Evolutionary conservation across 108 stramenopile genomes (phyloP).

Genomic region (Cyclotella atomus): DNA sequence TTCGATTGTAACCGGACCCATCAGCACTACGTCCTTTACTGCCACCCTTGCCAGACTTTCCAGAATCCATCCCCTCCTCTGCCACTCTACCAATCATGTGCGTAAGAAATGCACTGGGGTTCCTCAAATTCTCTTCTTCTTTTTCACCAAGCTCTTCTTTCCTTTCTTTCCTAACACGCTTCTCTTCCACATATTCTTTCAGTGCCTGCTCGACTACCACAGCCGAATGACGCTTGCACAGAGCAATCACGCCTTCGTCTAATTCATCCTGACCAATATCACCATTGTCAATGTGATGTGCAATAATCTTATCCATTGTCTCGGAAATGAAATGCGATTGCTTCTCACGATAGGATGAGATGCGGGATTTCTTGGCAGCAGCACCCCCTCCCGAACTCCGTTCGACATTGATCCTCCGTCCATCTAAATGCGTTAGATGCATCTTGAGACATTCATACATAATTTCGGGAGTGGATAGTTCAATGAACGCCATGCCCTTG

Average conservation of each 20-base stretch:
- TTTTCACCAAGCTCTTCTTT: conserved; percentile 70
- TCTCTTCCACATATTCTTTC: conserved; percentile 76
- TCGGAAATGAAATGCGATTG: conserved; percentile 82
- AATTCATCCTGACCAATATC: conserved; percentile 83
- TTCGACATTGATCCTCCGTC: conserved; percentile 92
- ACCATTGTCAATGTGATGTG: conserved; percentile 71
- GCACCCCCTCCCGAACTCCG: conserved; percentile 73
- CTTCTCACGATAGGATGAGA: conserved; percentile 67
- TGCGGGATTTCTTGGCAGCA: conserved; percentile 70
- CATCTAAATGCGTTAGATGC: conserved; percentile 91
- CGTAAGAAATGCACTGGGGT: conserved; percentile 80
- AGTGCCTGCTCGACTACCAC: conserved; percentile 74
- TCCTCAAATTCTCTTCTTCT: conserved; percentile 75
- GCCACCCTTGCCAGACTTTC: not conserved
- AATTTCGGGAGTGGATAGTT: conserved; percentile 73
- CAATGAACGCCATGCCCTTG: conserved; percentile 91
- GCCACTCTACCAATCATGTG: conserved; percentile 78
- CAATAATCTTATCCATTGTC: conserved; percentile 79
- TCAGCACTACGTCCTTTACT: conserved; percentile 14
- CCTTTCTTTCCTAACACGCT: conserved; percentile 47
- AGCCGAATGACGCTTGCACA: conserved; percentile 87
- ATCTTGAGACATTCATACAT: conserved; percentile 85
- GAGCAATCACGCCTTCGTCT: conserved; percentile 83
- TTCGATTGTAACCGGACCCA: conserved; percentile 4
- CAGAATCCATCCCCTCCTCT: conserved; percentile 60